These are phyloP conservation scores for Mycena galericulata DNA, from an alignment of 768 basidiomycete genomes.

Conservation along the genomic window DNA sequence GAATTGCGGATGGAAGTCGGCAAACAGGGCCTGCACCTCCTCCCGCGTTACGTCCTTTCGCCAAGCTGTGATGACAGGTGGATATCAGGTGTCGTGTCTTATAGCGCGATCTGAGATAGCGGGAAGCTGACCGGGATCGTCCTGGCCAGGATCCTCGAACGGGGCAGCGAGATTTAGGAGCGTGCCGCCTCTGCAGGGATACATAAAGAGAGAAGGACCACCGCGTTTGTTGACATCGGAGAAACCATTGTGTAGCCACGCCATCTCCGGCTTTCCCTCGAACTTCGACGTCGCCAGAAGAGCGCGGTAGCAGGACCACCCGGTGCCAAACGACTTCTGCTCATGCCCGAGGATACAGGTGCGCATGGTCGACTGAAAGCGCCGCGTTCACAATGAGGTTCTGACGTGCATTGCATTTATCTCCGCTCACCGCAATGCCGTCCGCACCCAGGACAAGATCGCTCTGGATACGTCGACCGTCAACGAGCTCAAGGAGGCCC, in stretches of 20 bases:
- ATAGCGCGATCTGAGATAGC: neutral
- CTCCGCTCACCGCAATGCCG: neutral
- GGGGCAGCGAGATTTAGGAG: neutral
- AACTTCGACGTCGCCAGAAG: neutral
- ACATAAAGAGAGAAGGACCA: neutral
- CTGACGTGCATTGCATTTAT: neutral
- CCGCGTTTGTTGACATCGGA: neutral
- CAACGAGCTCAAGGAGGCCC: neutral
- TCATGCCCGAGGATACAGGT: neutral
- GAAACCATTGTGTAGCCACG: slow-evolving; percentile 3
- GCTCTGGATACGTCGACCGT: neutral
- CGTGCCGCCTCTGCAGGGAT: slow-evolving; percentile 13
- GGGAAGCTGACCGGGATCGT: neutral
- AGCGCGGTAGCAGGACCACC: neutral
- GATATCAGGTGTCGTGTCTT: neutral
- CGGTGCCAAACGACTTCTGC: neutral
- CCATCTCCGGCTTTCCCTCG: neutral
- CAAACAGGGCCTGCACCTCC: neutral
- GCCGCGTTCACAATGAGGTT: neutral
- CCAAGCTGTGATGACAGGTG: slow-evolving; percentile 11
- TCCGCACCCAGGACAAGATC: slow-evolving; percentile 1
- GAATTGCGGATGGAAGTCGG: slow-evolving; percentile 10
- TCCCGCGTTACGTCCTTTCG: neutral
- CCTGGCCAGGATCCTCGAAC: slow-evolving; percentile 5
- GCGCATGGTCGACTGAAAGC: slow-evolving; percentile 9